Conservation (phyloP, 306 rosid genomes). For the Fragaria nilgerrensis region DNA sequence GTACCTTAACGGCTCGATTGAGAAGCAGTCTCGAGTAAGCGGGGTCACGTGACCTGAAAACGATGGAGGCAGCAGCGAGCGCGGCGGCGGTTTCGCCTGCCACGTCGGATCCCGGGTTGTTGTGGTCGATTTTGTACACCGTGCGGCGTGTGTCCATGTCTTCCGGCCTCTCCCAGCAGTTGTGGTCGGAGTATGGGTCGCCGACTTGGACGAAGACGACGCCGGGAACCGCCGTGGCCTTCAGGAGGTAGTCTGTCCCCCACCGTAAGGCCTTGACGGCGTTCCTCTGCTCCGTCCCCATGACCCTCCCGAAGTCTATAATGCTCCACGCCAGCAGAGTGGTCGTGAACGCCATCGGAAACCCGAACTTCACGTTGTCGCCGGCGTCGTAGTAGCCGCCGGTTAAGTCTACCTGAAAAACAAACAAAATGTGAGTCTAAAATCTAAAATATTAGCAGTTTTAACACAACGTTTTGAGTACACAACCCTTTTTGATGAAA, state of each 20-base stretch:
- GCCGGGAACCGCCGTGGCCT: conserved; percentile 69
- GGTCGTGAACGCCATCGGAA: conserved; percentile 94
- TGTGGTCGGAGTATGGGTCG: conserved; percentile 80
- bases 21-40: conserved; percentile 75
- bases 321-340: conserved; percentile 90
- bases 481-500: too few species aligned
- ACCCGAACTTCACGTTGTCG: conserved; percentile 90
- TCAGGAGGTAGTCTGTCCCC: conserved; percentile 81
- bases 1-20: conserved; percentile 91
- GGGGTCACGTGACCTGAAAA: conserved; percentile 95
- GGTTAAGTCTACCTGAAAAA: conserved; percentile 62
- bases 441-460: background rate
- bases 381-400: conserved; percentile 99
- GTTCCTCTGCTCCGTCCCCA: conserved; percentile 77
- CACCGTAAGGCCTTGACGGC: conserved; percentile 70
- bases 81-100: conserved; percentile 99
- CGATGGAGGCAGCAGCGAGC: conserved; percentile 95
- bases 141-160: conserved; percentile 96
- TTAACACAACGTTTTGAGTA: background rate
- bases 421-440: background rate
- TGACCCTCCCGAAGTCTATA: conserved; percentile 70
- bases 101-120: conserved; percentile 95
- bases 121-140: conserved; percentile 61
- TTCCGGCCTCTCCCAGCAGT: conserved; percentile 98
- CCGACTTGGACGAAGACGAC: conserved; percentile 88